Evolutionary conservation across 176 grass and related monocot species (phyloP).

Genomic region (Luzula sylvatica): DNA sequence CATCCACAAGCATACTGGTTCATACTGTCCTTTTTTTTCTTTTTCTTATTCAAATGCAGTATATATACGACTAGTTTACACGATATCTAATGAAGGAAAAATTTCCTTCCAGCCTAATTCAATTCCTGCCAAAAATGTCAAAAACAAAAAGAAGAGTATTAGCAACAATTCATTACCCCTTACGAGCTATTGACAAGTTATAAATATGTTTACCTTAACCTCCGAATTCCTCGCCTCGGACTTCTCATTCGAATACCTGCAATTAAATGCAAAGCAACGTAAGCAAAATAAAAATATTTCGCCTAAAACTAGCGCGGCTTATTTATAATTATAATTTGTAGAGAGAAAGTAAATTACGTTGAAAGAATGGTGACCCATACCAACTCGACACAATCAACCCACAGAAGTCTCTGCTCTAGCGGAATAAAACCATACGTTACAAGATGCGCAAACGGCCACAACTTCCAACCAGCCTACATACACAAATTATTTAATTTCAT

Average conservation of each 20-base stretch:
- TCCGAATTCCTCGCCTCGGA: constrained; percentile 82
- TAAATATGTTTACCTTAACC: not conserved
- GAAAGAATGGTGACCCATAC: constrained; percentile 95
- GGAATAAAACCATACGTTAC: constrained; percentile 84
- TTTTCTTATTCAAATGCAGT: too few species aligned
- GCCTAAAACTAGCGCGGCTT: not conserved
- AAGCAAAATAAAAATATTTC: not conserved
- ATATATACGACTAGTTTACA: too few species aligned
- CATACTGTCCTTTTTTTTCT: too few species aligned
- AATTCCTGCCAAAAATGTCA: constrained; percentile 19
- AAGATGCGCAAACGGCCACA: constrained; percentile 93
- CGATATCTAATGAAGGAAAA: too few species aligned
- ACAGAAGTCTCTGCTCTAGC: constrained; percentile 88
- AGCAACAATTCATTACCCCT: not conserved
- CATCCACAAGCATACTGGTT: too few species aligned
- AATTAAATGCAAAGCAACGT: not conserved
- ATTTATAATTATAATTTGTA: too few species aligned
- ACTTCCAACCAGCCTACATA: constrained; percentile 82
- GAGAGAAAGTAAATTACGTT: constrained; percentile 44
- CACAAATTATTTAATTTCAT: not conserved
- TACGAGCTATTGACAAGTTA: not conserved
- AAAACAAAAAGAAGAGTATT: not conserved
- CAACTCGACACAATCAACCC: constrained; percentile 90
- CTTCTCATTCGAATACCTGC: constrained; percentile 91
- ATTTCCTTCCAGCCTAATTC: not conserved